Evolutionary conservation across 2,329 filamentous ascomycete species (phyloP).

Genomic region (Fusarium duplospermum): DNA sequence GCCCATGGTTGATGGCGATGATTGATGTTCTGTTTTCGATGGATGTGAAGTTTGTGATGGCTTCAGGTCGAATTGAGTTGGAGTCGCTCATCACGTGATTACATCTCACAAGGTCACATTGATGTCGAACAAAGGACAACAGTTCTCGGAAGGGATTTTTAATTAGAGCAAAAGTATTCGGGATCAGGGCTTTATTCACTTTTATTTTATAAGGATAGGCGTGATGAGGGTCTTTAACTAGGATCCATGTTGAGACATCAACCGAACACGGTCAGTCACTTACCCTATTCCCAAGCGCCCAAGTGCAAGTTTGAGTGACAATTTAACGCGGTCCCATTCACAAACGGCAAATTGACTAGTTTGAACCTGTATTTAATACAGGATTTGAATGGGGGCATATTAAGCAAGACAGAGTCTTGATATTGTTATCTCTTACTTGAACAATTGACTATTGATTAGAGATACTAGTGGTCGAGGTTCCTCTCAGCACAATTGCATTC

Average conservation of each 20-base stretch:
- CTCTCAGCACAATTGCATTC: not conserved
- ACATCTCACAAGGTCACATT: not conserved
- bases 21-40: not conserved
- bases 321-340: not conserved
- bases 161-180: too few species aligned
- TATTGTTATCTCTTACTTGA: not conserved
- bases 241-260: not conserved
- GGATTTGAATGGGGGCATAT: not conserved
- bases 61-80: not conserved
- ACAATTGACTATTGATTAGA: not conserved
- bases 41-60: not conserved
- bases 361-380: fast-evolving
- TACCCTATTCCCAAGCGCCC: not conserved
- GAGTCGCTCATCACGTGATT: not conserved
- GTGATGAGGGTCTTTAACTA: not conserved
- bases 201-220: not conserved
- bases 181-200: not conserved
- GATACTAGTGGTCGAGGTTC: not conserved
- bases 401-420: not conserved
- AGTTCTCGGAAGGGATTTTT: not conserved
- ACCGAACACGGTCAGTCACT: not conserved
- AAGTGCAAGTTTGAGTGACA: not conserved
- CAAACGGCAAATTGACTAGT: not conserved
- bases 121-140: not conserved
- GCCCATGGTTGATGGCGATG: not conserved